These are phyloP conservation scores for Agroathelia rolfsii DNA, from an alignment of 1,284 basidiomycete genomes.

Conservation along the genomic window DNA sequence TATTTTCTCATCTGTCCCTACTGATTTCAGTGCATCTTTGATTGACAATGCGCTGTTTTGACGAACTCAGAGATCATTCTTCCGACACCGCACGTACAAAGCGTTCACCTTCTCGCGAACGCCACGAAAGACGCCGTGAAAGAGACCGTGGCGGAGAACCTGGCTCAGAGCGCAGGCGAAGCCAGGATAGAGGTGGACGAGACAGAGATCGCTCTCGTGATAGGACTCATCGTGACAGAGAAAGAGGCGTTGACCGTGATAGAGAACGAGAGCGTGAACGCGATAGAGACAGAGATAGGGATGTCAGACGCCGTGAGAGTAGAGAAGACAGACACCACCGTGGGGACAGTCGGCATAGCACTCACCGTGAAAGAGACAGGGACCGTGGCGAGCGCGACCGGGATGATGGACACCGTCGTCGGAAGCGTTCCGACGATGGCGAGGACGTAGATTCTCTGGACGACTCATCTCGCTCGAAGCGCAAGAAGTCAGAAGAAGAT, in stretches of 20 bases:
- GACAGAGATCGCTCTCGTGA: constrained; percentile 38
- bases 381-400: too few relatives aligned
- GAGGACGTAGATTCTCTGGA: constrained; percentile 37
- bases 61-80: constrained; percentile 58
- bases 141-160: constrained; percentile 42
- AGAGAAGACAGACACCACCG: constrained; percentile 40
- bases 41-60: constrained; percentile 9
- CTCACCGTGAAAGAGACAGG: too few relatives aligned
- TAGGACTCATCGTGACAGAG: constrained; percentile 32
- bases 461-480: constrained; percentile 49
- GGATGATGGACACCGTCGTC: constrained; percentile 37
- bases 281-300: constrained; percentile 32
- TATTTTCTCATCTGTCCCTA: constrained; percentile 24
- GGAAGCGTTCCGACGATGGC: constrained; percentile 50
- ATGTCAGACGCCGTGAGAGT: constrained; percentile 33
- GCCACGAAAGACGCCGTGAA: constrained; percentile 43
- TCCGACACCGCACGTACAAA: constrained; percentile 63
- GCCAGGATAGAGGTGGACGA: too few relatives aligned
- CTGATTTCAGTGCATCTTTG: constrained; percentile 2
- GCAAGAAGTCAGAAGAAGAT: constrained; percentile 42
- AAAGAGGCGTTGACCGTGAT: constrained; percentile 36
- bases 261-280: constrained; percentile 32
- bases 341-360: too few relatives aligned
- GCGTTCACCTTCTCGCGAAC: constrained; percentile 52
- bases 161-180: too few relatives aligned